Evolutionary conservation across 2,329 filamentous ascomycete species (phyloP).

Genomic region (Aaosphaeria pasadenensis): DNA sequence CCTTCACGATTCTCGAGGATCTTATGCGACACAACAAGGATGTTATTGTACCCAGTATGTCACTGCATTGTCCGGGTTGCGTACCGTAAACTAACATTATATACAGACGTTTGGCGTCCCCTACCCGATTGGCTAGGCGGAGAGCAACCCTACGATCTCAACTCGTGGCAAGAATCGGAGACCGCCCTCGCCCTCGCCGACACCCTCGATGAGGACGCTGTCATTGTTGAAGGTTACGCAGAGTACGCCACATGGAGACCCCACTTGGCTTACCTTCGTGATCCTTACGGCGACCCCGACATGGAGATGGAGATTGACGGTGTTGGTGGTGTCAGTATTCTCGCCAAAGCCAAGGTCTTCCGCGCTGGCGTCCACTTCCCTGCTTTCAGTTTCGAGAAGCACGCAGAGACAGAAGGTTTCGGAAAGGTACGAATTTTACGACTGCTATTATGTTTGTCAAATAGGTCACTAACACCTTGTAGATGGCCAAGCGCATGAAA

Average conservation of each 20-base stretch:
- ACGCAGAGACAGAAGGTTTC: constrained; percentile 97
- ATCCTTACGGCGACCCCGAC: constrained; percentile 95
- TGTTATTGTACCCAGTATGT: constrained; percentile 94
- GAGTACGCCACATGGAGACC: constrained; percentile 98
- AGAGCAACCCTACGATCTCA: constrained; percentile 96
- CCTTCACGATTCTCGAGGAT: constrained; percentile 94
- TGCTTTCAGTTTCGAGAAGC: constrained; percentile 97
- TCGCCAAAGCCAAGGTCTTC: constrained; percentile 95
- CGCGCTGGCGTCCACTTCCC: constrained; percentile 94
- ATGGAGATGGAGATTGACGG: constrained; percentile 99
- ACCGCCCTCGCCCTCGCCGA: constrained; percentile 91
- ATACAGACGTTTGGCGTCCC: constrained; percentile 84
- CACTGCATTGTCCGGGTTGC: background rate
- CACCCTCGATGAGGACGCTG: constrained; percentile 93
- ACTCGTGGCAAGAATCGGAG: constrained; percentile 99
- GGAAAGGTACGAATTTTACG: constrained; percentile 69
- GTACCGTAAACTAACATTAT: constrained; percentile 13
- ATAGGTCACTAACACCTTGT: background rate
- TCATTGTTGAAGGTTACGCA: constrained; percentile 97
- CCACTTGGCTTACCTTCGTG: constrained; percentile 91
- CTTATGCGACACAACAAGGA: constrained; percentile 99
- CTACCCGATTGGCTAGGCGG: constrained; percentile 97
- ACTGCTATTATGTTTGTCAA: constrained; percentile 17
- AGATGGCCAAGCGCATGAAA: constrained; percentile 97
- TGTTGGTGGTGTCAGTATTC: constrained; percentile 93